Evolutionary conservation across 345 rosid genomes (phyloP).

Genomic region (Balakata baccata): DNA sequence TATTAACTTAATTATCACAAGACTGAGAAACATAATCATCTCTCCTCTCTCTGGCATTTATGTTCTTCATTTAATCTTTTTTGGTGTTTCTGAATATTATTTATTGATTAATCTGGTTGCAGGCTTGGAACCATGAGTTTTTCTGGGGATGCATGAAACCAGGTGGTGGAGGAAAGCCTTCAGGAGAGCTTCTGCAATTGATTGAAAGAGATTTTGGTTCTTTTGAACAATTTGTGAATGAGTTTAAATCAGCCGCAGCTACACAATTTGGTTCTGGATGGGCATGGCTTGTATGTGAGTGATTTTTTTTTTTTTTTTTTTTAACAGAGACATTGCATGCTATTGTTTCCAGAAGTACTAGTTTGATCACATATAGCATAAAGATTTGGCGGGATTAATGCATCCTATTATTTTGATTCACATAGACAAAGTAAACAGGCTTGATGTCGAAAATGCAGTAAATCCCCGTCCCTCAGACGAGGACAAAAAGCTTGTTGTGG

Average conservation of each 20-base stretch:
- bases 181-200: constrained; percentile 64
- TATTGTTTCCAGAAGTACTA: not conserved
- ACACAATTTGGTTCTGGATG: constrained; percentile 94
- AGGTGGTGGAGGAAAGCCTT: constrained; percentile 87
- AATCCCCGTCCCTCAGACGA: constrained; percentile 68
- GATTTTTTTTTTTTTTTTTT: not conserved
- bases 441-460: constrained; percentile 58
- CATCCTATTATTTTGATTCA: constrained; percentile 9
- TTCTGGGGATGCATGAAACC: constrained; percentile 96
- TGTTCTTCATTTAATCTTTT: not conserved
- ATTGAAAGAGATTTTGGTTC: constrained; percentile 88
- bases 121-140: constrained; percentile 97
- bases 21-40: too few species aligned
- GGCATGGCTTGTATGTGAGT: constrained; percentile 94
- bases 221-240: constrained; percentile 47
- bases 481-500: constrained; percentile 73
- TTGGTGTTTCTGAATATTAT: not conserved
- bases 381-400: constrained; percentile 4
- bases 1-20: too few species aligned
- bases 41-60: too few species aligned
- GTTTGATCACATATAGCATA: not conserved
- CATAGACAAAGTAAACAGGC: constrained; percentile 75
- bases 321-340: constrained; percentile 5
- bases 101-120: constrained; percentile 14
- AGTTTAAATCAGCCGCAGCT: constrained; percentile 67